Conservation (phyloP, 2,329 filamentous ascomycete genomes). For the Penicillium freii region DNA sequence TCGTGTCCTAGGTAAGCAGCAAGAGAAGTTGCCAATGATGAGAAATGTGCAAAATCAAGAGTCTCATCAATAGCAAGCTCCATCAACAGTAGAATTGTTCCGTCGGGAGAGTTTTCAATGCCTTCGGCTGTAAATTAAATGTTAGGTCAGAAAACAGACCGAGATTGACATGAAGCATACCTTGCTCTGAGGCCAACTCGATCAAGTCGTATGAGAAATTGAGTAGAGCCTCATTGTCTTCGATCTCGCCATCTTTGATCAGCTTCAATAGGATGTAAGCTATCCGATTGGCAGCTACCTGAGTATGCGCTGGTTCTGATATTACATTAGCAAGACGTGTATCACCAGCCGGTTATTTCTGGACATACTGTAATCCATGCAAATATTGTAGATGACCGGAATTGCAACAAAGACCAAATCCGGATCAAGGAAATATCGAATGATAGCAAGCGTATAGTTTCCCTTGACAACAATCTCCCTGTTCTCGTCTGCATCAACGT, state of each 20-base stretch:
- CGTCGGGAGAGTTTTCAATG: slow-evolving; percentile 36
- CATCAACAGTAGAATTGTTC: slow-evolving; percentile 36
- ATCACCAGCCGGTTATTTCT: neutral
- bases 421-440: slow-evolving; percentile 35
- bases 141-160: slow-evolving; percentile 4
- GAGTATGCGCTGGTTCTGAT: slow-evolving; percentile 40
- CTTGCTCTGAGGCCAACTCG: slow-evolving; percentile 41
- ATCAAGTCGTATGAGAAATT: slow-evolving; percentile 42
- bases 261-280: slow-evolving; percentile 40
- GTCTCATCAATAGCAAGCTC: slow-evolving; percentile 31
- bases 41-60: slow-evolving; percentile 31
- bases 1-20: slow-evolving; percentile 37
- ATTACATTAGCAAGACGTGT: slow-evolving; percentile 18
- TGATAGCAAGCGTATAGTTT: slow-evolving; percentile 41
- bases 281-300: slow-evolving; percentile 37
- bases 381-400: slow-evolving; percentile 48
- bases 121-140: slow-evolving; percentile 30
- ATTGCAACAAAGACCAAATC: slow-evolving; percentile 41
- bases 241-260: slow-evolving; percentile 33
- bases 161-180: slow-evolving; percentile 21
- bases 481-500: slow-evolving; percentile 40
- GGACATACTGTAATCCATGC: slow-evolving; percentile 44
- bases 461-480: slow-evolving; percentile 39
- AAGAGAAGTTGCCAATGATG: slow-evolving; percentile 34
- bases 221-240: slow-evolving; percentile 34